Conservation (phyloP, 352 stramenopile species). For the Blastocystis hominis region DNA sequence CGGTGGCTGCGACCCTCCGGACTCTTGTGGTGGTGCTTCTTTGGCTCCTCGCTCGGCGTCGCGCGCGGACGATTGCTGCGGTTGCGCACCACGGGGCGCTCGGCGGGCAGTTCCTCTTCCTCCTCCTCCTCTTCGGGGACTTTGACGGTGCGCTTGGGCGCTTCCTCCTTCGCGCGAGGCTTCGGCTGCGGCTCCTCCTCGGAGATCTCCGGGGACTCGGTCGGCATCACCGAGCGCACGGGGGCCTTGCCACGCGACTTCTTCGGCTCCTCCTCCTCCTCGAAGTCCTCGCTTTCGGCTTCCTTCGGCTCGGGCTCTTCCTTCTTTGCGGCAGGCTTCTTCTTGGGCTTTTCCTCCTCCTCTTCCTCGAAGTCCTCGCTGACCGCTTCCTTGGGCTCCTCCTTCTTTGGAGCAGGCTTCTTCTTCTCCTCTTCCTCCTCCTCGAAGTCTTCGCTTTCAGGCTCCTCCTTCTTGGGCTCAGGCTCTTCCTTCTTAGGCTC, state of each 20-base stretch:
- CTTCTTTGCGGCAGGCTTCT: background rate
- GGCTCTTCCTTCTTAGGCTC: background rate
- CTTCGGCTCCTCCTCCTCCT: background rate
- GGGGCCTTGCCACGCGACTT: background rate
- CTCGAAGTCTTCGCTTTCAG: background rate
- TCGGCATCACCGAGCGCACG: background rate
- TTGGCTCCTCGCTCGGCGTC: background rate
- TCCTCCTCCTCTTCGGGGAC: background rate
- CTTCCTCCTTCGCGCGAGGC: too few species aligned
- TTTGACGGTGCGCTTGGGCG: background rate
- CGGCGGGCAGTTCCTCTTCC: background rate
- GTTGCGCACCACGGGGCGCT: background rate
- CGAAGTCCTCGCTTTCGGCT: too few species aligned
- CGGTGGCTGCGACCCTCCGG: background rate
- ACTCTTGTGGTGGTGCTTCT: background rate
- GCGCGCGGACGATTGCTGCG: background rate
- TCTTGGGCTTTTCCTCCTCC: background rate
- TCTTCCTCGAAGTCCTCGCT: constrained; percentile 1
- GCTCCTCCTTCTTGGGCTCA: background rate
- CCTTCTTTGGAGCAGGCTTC: background rate
- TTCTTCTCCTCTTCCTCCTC: background rate
- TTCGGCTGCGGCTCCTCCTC: background rate
- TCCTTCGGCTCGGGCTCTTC: constrained; percentile 1
- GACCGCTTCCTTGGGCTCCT: constrained; percentile 1
- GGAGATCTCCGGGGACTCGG: background rate